phyloP scores from a whole-genome alignment of 352 stramenopile species.

The Phytophthora nicotianae region DNA sequence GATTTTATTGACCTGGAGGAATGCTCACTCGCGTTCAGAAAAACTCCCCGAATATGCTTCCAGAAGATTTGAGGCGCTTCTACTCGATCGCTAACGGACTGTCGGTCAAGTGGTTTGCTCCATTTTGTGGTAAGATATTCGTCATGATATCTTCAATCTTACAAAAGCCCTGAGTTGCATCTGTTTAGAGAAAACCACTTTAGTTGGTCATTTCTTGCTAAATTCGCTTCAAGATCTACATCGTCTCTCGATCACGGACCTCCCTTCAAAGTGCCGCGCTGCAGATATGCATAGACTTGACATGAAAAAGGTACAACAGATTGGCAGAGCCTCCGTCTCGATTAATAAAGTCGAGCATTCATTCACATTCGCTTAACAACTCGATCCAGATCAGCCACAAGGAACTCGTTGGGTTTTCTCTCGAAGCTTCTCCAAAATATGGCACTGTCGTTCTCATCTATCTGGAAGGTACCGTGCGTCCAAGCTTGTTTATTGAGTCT shows the following conservation, averaged over 20 bases:
- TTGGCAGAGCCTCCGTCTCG: not conserved
- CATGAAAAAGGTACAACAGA: conserved; percentile 22
- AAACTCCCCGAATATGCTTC: conserved; percentile 58
- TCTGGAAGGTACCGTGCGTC: conserved; percentile 28
- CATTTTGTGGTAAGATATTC: conserved; percentile 43
- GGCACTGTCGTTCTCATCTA: conserved; percentile 65
- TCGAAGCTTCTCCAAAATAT: conserved; percentile 65
- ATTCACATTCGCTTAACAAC: not conserved
- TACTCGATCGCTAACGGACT: conserved; percentile 72
- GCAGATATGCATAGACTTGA: conserved; percentile 46
- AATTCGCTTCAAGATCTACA: conserved; percentile 70
- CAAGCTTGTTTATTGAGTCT: too few relatives aligned
- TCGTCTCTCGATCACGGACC: conserved; percentile 41
- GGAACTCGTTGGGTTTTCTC: conserved; percentile 44
- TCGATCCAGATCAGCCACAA: conserved; percentile 20
- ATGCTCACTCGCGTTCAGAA: conserved; percentile 36
- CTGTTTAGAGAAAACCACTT: conserved; percentile 39
- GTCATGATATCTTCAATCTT: not conserved
- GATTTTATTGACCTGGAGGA: not conserved
- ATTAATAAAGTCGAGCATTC: too few relatives aligned
- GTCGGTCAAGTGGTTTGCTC: conserved; percentile 73
- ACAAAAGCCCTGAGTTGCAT: not conserved
- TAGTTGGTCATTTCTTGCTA: conserved; percentile 71
- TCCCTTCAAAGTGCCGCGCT: conserved; percentile 42
- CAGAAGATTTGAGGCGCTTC: conserved; percentile 72